Conservation (phyloP, 1,139 yeast genomes). For the Spathaspora jeffriesii region DNA sequence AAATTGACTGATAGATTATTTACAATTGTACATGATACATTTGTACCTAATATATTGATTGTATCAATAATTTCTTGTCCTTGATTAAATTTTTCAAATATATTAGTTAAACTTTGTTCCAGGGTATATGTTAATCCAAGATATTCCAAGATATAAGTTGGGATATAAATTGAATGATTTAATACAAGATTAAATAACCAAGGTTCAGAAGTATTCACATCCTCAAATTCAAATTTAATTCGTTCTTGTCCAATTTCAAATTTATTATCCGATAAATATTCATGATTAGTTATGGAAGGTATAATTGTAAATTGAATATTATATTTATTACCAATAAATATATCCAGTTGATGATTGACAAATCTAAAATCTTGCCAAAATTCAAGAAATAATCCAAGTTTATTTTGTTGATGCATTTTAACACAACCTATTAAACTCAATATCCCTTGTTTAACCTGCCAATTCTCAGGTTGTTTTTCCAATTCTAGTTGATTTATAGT, state of each 20-base stretch:
- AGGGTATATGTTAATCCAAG: constrained; percentile 23
- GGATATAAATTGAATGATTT: constrained; percentile 26
- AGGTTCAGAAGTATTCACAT: constrained; percentile 8
- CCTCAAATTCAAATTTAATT: constrained; percentile 9
- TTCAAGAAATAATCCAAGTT: constrained; percentile 35
- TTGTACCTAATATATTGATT: constrained; percentile 6
- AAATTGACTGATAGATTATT: constrained; percentile 14
- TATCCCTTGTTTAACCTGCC: constrained; percentile 23
- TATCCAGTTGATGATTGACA: constrained; percentile 23
- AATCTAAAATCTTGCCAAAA: constrained; percentile 39
- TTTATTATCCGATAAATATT: constrained; percentile 22
- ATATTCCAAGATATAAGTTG: constrained; percentile 29
- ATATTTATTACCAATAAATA: constrained; percentile 15
- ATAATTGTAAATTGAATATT: constrained; percentile 8
- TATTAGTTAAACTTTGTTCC: constrained; percentile 3
- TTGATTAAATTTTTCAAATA: constrained; percentile 20
- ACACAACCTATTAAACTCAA: constrained; percentile 28
- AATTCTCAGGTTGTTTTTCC: constrained; percentile 17
- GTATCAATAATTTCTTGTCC: constrained; percentile 17
- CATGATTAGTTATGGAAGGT: constrained; percentile 7
- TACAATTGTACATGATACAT: constrained; percentile 10
- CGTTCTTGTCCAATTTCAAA: constrained; percentile 17
- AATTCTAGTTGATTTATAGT: constrained; percentile 20
- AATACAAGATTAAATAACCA: constrained; percentile 26
- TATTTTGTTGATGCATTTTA: constrained; percentile 21